Evolutionary conservation across 2,329 filamentous ascomycete species (phyloP).

Genomic region (Ilyonectria robusta): DNA sequence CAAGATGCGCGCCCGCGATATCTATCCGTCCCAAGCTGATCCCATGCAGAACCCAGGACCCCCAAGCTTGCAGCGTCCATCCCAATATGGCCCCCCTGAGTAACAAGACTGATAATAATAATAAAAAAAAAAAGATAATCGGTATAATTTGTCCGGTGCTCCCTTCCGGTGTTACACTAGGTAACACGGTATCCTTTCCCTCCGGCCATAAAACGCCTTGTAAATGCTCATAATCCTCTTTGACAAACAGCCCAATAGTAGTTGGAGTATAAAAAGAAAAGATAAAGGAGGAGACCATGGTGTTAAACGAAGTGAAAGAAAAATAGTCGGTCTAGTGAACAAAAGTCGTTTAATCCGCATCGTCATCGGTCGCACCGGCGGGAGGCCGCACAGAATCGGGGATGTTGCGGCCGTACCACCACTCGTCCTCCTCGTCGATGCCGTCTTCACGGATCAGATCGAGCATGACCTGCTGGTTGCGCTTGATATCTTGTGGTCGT

Average conservation of each 20-base stretch:
- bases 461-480: constrained; percentile 73
- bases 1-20: constrained; percentile 32
- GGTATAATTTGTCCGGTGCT: constrained; percentile 44
- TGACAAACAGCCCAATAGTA: constrained; percentile 40
- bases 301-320: constrained; percentile 16
- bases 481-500: constrained; percentile 72
- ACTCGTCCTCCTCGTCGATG: constrained; percentile 72
- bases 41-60: constrained; percentile 27
- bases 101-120: constrained; percentile 1
- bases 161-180: constrained; percentile 37
- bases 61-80: constrained; percentile 15
- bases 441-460: constrained; percentile 76
- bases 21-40: constrained; percentile 32
- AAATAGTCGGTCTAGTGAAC: constrained; percentile 25
- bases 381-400: constrained; percentile 70
- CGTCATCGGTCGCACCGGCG: constrained; percentile 65
- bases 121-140: constrained; percentile 41
- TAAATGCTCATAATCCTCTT: constrained; percentile 50
- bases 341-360: constrained; percentile 54
- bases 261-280: constrained; percentile 29
- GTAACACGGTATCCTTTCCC: constrained; percentile 40
- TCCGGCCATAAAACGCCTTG: constrained; percentile 47
- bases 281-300: constrained; percentile 28
- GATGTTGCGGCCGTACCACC: constrained; percentile 70
- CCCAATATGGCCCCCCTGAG: constrained; percentile 15